Conservation (phyloP, 768 basidiomycete genomes). For the Suillus clintonianus region DNA sequence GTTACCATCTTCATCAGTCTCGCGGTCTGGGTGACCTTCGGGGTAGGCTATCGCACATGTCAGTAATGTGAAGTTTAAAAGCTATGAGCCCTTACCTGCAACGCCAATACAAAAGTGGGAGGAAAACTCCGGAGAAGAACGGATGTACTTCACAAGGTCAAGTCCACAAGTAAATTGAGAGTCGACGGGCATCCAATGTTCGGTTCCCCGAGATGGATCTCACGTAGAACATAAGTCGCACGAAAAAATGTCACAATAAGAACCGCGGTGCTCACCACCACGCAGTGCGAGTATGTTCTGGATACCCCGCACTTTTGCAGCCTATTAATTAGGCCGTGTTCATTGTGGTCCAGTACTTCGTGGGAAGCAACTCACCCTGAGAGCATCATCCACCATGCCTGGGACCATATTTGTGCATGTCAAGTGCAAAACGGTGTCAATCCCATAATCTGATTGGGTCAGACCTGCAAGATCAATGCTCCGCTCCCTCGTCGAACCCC, state of each 20-base stretch:
- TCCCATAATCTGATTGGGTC: slow-evolving; percentile 68
- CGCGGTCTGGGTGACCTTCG: slow-evolving; percentile 77
- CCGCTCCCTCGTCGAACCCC: slow-evolving; percentile 86
- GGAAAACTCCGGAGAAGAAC: slow-evolving; percentile 71
- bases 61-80: background rate
- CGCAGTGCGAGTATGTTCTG: slow-evolving; percentile 90
- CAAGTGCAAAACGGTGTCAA: slow-evolving; percentile 91
- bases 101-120: slow-evolving; percentile 93
- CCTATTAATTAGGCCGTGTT: slow-evolving; percentile 41
- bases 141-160: slow-evolving; percentile 92
- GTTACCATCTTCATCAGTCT: slow-evolving; percentile 58
- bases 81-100: slow-evolving; percentile 58
- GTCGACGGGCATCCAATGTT: slow-evolving; percentile 89
- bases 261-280: slow-evolving; percentile 60
- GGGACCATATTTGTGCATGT: slow-evolving; percentile 97
- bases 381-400: slow-evolving; percentile 82
- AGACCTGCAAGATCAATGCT: slow-evolving; percentile 85
- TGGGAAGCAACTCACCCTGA: slow-evolving; percentile 57
- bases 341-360: slow-evolving; percentile 5
- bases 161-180: slow-evolving; percentile 79
- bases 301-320: slow-evolving; percentile 79
- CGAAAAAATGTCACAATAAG: background rate
- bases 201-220: slow-evolving; percentile 94
- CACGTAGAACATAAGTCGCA: background rate
- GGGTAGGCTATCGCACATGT: slow-evolving; percentile 70